Conservation (phyloP, 2,329 filamentous ascomycete genomes). For the Hyphodiscus sp. region DNA sequence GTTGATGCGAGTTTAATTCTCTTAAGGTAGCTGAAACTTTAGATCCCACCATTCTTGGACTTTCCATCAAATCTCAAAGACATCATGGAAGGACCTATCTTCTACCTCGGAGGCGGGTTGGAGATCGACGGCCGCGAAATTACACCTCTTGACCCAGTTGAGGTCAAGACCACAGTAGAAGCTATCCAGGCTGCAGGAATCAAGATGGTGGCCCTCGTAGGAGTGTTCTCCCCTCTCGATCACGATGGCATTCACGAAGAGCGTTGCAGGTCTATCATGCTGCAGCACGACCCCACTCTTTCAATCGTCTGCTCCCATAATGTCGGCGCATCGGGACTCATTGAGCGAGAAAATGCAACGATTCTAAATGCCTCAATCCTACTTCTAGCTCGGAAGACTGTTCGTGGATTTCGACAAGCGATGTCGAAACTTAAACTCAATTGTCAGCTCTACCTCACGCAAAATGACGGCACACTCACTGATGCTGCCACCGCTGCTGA, state of each 20-base stretch:
- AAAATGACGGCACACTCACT: constrained; percentile 55
- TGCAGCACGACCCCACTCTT: constrained; percentile 33
- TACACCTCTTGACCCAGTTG: constrained; percentile 33
- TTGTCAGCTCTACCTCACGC: constrained; percentile 42
- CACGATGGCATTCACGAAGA: constrained; percentile 37
- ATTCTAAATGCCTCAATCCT: constrained; percentile 56
- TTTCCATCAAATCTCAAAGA: constrained; percentile 32
- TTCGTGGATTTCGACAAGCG: constrained; percentile 45
- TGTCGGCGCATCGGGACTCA: constrained; percentile 38
- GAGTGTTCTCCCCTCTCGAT: constrained; percentile 51
- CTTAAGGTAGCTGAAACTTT: not conserved
- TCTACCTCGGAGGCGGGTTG: constrained; percentile 40
- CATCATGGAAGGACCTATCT: constrained; percentile 36
- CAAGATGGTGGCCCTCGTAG: constrained; percentile 38
- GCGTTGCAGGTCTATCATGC: constrained; percentile 18
- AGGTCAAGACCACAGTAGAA: constrained; percentile 31
- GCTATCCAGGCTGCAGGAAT: constrained; percentile 25
- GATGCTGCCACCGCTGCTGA: constrained; percentile 43
- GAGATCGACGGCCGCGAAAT: constrained; percentile 42
- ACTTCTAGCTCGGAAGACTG: constrained; percentile 45
- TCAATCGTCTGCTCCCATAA: constrained; percentile 44
- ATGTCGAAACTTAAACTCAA: constrained; percentile 27
- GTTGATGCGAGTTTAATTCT: too few relatives aligned
- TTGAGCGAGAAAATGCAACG: constrained; percentile 56
- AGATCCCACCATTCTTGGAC: not conserved